Evolutionary conservation across 2,329 filamentous ascomycete species (phyloP), one percentile per base, ranked within the genome.

Genomic region (Fusarium equiseti): DNA sequence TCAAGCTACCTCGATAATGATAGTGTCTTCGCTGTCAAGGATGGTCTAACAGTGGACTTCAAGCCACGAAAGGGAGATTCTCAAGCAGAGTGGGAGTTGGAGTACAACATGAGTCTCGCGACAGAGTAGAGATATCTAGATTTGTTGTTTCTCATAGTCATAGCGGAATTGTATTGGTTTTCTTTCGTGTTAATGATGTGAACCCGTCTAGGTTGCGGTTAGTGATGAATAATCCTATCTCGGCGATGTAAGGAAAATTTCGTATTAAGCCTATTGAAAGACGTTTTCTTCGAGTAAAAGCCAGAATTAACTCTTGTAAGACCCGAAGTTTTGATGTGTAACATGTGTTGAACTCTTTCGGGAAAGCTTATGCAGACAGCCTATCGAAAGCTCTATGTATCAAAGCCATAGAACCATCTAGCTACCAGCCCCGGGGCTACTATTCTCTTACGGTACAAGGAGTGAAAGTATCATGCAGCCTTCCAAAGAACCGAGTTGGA

Each of bases 11-110:
- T 73, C 9, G 68, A 66, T 13, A 70, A 73, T 29, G 72, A 73
- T 12, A 68, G 68, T 27, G 72, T 73, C 2, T 73, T 73, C 3
- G 72, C 72, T 11, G 72, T 73, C 20, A 73, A 73, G 58, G 71
- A 73, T 18, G 70, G 58, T 12, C 52, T 73, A n/a, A 73, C 72
- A 8, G 72, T 73, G 6, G 64, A 46, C 3, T 73, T 73, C 11
- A 42, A 58, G n/a, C 68, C 72, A n/a, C 59, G 72, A 27, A 73
- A 73, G 42, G 66, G 61, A 20, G 72, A 73, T 18, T 46, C 71
- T 11, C 44, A 71, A 52, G 72, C 72, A 1, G 51, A 68, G 13
- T 70, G 62, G 59, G 72, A 73, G 29, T 43, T 73, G 51, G 68
- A 73, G 42, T 73, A 66, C 9, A 66, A 67, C 26, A 66, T 66